Evolutionary conservation across 2,329 filamentous ascomycete genomes (phyloP), one percentile per base, ranked within the genome.

Genomic region (Dichotomopilus funicola): DNA sequence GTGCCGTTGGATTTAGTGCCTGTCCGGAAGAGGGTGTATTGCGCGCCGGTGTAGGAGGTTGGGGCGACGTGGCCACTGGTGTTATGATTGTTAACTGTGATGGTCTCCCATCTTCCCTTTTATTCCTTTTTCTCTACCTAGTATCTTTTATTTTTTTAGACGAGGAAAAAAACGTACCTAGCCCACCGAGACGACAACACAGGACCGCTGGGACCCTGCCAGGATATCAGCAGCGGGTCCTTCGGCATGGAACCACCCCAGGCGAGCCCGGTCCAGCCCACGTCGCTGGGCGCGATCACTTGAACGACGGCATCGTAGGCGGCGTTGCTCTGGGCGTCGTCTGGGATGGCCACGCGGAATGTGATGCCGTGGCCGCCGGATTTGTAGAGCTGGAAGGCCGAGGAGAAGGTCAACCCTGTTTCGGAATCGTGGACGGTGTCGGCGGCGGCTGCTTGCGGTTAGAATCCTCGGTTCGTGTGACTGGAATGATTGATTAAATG

Each of bases 201-300:
- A 6, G 62, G 69, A 6, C 65, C 67, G 48, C 72, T 74, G 41
- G 65, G 58, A 5, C 48, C 55, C 9, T 53, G 56, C 75, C 75
- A 78, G 5, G 70, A 71, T 19, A 78, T 62, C 1, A 73, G 69
- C 1, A 78, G 65, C 1, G 76, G 75, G 54, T 73, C 72, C 59
- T 73, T 71, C 3, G 71, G 68, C 76, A 78, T 78, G 19, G 69
- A 69, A 4, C 74, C 75, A 38, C 72, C 74, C 74, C 75, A 78
- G 9, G 75, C 71, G 12, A 78, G 66, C 1, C 73, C 76, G 6
- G 72, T 70, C 75, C 76, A 78, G 54, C 75, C 75, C 47, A 75
- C 71, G 4, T 68, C 64, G 37, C 67, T 67, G 7, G 75, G 74
- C 1, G 73, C 71, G 4, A 73, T 66, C 40, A 77, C 69, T 61